Base-by-base conservation (phyloP, 805 yeast genomes). In the Yarrowia yakushimensis region DNA sequence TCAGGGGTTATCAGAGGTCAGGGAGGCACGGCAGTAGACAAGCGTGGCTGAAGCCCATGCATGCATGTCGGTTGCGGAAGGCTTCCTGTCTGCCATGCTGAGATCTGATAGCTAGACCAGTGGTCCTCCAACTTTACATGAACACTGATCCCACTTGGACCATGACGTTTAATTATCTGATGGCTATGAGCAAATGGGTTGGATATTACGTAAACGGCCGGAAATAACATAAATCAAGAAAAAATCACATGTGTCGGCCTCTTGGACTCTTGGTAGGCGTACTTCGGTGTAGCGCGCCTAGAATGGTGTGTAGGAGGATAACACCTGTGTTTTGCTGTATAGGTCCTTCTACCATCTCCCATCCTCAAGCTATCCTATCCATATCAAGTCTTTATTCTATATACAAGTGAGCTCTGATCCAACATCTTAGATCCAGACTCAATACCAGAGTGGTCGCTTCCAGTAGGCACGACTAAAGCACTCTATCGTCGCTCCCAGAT, bases 401-500 rank as follows among this genome's bases (percentile, higher is more conserved):
- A 18, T 36, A 36, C 41, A 36, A n/a, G 37, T 7, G 37, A 33
- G 34, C 34, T 13, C 34, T 31, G 34, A 31, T 31, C 34, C 17
- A 31, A 9, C 11, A 20, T 33, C 37, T 33, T 20, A n/a, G 9
- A n/a, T 10, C 37, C 37, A 33, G n/a, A n/a, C n/a, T n/a, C 37
- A 33, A 33, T 8, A 6, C 20, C 37, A 33, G 34, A 31, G 17
- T 31, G 13, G 34, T 7, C 34, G n/a, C 34, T 12, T 15, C n/a
- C 3, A 13, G 3, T 13, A 4, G 17, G 5, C 17, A 3, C 18
- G 20, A 33, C 25, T 22, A 12, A 5, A 11, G 20, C 33, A 18
- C 36, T 2, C 61, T 55, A 68, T 17, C 85, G 71, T 48, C 73
- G 70, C 61, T 81, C 82, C 98, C 98, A 93, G 9, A 93, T 79